These are phyloP conservation scores for Colletotrichum coccodes DNA, from an alignment of 2,329 filamentous ascomycete genomes.

Conservation along the genomic window DNA sequence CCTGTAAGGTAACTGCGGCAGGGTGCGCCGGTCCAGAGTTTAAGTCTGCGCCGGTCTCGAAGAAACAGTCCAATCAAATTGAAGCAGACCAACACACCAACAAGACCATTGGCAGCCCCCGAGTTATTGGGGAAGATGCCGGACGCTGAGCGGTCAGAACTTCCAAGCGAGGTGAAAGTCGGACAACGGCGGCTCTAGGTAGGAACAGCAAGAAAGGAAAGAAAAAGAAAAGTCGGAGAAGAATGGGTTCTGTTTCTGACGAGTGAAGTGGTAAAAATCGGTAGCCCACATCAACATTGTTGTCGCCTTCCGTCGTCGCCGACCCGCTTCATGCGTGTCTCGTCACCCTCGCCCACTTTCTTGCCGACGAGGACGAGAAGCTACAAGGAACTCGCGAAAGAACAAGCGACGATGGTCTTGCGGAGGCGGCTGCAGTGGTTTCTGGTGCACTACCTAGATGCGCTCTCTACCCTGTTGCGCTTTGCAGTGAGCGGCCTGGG, in stretches of 20 bases:
- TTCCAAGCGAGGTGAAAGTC: not conserved
- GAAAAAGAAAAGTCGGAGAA: constrained; percentile 7
- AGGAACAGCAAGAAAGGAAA: not conserved
- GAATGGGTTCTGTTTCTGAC: not conserved
- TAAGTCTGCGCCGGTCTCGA: constrained; percentile 16
- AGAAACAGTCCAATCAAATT: not conserved
- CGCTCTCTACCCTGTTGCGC: not conserved
- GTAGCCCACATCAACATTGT: not conserved
- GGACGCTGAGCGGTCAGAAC: constrained; percentile 4
- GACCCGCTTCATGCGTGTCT: constrained; percentile 12
- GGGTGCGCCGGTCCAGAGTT: not conserved
- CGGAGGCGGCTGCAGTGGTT: not conserved
- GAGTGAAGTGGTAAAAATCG: constrained; percentile 8
- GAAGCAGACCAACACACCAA: not conserved
- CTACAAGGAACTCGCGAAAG: not conserved
- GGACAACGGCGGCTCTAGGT: not conserved
- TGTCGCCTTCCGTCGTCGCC: not conserved
- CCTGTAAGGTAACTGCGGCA: constrained; percentile 1
- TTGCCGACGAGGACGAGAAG: not conserved
- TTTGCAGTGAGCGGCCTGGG: not conserved
- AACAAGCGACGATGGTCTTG: constrained; percentile 4
- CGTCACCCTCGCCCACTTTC: not conserved
- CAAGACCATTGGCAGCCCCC: not conserved
- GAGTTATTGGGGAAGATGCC: not conserved
- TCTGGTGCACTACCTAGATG: not conserved